Conservation (phyloP, 2,329 filamentous ascomycete genomes). For the Teratosphaeria gauchensis region DNA sequence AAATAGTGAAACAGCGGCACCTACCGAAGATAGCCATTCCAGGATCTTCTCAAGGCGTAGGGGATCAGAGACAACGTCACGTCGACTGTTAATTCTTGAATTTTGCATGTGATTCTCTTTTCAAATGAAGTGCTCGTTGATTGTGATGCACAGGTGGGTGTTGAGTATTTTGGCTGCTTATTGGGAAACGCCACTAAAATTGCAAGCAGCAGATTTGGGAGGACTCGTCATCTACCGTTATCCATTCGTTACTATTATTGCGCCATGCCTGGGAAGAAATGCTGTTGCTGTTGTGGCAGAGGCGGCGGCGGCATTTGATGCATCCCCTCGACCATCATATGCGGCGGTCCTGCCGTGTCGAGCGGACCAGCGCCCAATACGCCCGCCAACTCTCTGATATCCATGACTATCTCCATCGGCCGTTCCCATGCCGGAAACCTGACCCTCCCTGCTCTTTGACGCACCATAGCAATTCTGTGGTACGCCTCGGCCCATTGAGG, state of each 20-base stretch:
- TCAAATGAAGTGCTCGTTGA: too few species aligned
- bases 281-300: not conserved
- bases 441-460: constrained; percentile 25
- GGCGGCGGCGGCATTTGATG: not conserved
- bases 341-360: not conserved
- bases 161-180: not conserved
- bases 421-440: constrained; percentile 32
- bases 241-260: not conserved
- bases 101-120: not conserved
- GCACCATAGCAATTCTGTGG: constrained; percentile 30
- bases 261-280: not conserved
- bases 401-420: constrained; percentile 30
- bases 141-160: too few species aligned
- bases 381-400: constrained; percentile 31
- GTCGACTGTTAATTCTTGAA: not conserved
- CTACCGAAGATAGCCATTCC: not conserved
- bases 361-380: constrained; percentile 1
- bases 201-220: not conserved
- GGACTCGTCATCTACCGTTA: not conserved
- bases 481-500: constrained; percentile 31
- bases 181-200: not conserved
- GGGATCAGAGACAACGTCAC: not conserved
- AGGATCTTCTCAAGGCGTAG: too few species aligned
- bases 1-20: not conserved
- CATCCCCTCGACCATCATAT: not conserved